A percentile compares a stretch with the other conserved stretches of the same genome.
Conservation (phyloP, 495 filamentous ascomycete genomes). For the Aspergillus ostianus region DNA sequence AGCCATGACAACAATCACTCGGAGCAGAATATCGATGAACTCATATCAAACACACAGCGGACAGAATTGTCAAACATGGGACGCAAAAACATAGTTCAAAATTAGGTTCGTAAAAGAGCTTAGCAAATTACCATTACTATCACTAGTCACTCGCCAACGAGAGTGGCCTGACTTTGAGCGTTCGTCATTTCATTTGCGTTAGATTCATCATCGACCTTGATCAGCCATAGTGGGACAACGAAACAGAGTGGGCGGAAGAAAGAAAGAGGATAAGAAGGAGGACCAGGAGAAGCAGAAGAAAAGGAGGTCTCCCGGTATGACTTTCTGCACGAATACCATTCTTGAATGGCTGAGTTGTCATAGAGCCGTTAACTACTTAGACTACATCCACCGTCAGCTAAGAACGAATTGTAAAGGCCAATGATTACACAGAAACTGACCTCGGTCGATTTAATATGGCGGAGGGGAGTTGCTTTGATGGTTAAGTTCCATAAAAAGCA, state of each 20-base stretch:
- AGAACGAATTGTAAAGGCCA: background rate
- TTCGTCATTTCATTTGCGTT: conserved; percentile 28
- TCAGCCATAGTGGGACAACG: background rate
- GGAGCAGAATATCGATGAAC: background rate
- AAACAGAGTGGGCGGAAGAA: background rate
- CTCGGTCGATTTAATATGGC: conserved; percentile 3
- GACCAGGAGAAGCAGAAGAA: background rate
- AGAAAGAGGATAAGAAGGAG: background rate
- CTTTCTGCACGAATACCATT: background rate
- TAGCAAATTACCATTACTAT: conserved; percentile 41
- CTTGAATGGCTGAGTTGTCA: background rate
- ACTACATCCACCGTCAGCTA: background rate
- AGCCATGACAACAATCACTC: background rate
- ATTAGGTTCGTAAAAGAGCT: background rate
- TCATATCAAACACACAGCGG: background rate
- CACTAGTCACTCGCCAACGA: conserved; percentile 18
- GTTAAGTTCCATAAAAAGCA: conserved; percentile 52
- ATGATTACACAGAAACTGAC: background rate
- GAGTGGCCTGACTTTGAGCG: conserved; percentile 3
- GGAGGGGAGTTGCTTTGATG: conserved; percentile 22
- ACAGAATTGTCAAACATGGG: conserved; percentile 7
- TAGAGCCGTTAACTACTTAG: background rate
- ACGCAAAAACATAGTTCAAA: background rate
- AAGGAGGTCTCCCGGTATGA: background rate
- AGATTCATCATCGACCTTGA: conserved; percentile 21